Base-by-base conservation (phyloP, 1,139 yeast genomes). In the Saccharomyces hybrid region DNA sequence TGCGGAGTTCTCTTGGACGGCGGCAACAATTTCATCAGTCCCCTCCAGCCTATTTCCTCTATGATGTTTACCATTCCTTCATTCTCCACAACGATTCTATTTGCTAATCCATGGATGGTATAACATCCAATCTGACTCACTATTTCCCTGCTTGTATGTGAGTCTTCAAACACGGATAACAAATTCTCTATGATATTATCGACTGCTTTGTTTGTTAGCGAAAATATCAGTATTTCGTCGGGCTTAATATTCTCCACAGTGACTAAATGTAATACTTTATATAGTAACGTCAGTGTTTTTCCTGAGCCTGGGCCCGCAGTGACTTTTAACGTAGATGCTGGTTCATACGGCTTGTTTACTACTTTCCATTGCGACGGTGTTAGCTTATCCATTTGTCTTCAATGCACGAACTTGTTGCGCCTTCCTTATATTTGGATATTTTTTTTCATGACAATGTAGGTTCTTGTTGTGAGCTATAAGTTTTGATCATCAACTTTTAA, bases 251-350 rank as follows among this genome's bases (percentile, higher is more conserved):
- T 70, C 3, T 72, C 71, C 5, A 70, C 57, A 3, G 66, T 60
- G 0, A 86, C 65, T 58, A 84, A 62, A 57, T 77, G 72, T 1
- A 79, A 79, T 0, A 85, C 74, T 56, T 88, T 74, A 47, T 76
- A 72, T 1, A 81, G 79, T 31, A 87, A 61, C 0, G 90, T 83
- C 46, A 74, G 73, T 0, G 95, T 86, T 62, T 87, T 87, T 1
- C 95, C 95, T 25, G 87, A 79, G 2, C 91, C 91, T 0, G 91
- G 90, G 0, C 91, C 90, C 0, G 90, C 86, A 19, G 76, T 73
- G 1, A 85, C 73, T 25, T 79, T 74, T 9, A 84, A 66, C 0
- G 84, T 68, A 2, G 75, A 67, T 27, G 70, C 66, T 3, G 73
- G 71, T 1, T 58, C 60, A 5, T 74, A 68, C 0, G 80, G 78